Base-by-base conservation (phyloP, 305 asterid genomes). In the Fraxinus paxiana region DNA sequence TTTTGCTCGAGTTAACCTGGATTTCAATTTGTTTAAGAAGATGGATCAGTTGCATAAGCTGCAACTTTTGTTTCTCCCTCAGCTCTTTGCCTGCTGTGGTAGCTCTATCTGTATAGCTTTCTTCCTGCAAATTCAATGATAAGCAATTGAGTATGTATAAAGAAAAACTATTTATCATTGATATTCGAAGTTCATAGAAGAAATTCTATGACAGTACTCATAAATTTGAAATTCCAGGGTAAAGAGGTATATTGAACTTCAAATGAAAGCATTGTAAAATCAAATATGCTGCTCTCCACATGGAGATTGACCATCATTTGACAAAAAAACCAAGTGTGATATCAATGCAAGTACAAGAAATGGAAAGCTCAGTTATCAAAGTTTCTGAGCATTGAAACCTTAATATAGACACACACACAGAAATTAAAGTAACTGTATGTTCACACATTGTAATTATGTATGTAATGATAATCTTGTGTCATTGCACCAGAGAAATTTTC, bases 1-100 rank as follows among this genome's bases (percentile, higher is more conserved):
- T 87, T 81, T 90, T 88, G 86, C 97, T 91, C 43, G 91, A 81
- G 80, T 91, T 90, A 73, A 92, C 92, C 85, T 91, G 96, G 76
- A 84, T 72, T 87, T 92, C 92, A 54, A 90, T 90, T 43, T 88
- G 91, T 86, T 79, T 87, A 18, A 93, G 92, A 86, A 92, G 82
- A 75, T 82, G 83, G 84, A 92, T 85, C 83, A 93, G 88, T 77
- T 87, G 91, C 73, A 81, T 76, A 31, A 93, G 85, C 79, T 90
- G 92, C 84, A 85, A 85, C 71, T 86, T 87, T 83, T 93, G 96
- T 82, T 84, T 88, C 37, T 88, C 91, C 79, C 83, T 85, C 80
- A 93, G 80, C 85, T 92, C 97, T 74, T 88, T 89, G 85, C 93
- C 86, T 34, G 86, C 88, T 73, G 65, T 73, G 77, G 80, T 86